Evolutionary conservation across 768 basidiomycete genomes (phyloP).

Genomic region (Phanerodontia chrysosporium): DNA sequence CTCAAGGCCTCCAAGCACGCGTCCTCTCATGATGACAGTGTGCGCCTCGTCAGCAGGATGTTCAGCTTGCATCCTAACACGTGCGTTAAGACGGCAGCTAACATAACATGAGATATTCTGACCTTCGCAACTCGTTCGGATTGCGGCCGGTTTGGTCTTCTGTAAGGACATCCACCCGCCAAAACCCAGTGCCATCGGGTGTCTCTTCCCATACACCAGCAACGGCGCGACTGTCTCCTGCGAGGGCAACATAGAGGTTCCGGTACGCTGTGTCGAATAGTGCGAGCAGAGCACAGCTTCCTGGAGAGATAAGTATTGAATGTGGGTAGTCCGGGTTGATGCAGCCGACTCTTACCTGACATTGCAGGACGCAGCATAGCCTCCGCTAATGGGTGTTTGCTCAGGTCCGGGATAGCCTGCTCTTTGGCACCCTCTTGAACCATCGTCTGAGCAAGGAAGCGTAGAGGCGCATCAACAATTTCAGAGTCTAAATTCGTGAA

Average conservation of each 20-base stretch:
- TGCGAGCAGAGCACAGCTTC: slow-evolving; percentile 89
- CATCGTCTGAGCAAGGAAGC: slow-evolving; percentile 57
- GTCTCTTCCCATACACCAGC: slow-evolving; percentile 86
- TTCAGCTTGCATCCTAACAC: slow-evolving; percentile 66
- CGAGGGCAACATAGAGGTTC: slow-evolving; percentile 85
- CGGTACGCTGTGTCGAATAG: slow-evolving; percentile 80
- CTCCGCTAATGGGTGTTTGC: slow-evolving; percentile 64
- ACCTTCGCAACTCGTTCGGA: slow-evolving; percentile 81
- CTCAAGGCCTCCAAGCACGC: slow-evolving; percentile 84
- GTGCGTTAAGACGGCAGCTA: not conserved
- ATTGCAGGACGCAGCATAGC: slow-evolving; percentile 80
- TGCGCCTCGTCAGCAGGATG: slow-evolving; percentile 75
- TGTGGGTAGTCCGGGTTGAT: slow-evolving; percentile 13
- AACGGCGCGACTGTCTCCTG: slow-evolving; percentile 93
- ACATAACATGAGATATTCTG: slow-evolving; percentile 15
- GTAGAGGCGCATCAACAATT: slow-evolving; percentile 73
- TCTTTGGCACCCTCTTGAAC: slow-evolving; percentile 41
- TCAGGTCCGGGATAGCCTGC: slow-evolving; percentile 58
- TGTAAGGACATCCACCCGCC: slow-evolving; percentile 91
- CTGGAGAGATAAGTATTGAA: slow-evolving; percentile 30
- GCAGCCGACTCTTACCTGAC: slow-evolving; percentile 45
- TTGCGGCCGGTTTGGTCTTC: slow-evolving; percentile 97
- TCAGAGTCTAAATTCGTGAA: slow-evolving; percentile 85
- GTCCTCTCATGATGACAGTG: slow-evolving; percentile 72
- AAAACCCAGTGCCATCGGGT: slow-evolving; percentile 61